Base-by-base conservation (phyloP, 768 basidiomycete species). In the Candolleomyces efflorescens region DNA sequence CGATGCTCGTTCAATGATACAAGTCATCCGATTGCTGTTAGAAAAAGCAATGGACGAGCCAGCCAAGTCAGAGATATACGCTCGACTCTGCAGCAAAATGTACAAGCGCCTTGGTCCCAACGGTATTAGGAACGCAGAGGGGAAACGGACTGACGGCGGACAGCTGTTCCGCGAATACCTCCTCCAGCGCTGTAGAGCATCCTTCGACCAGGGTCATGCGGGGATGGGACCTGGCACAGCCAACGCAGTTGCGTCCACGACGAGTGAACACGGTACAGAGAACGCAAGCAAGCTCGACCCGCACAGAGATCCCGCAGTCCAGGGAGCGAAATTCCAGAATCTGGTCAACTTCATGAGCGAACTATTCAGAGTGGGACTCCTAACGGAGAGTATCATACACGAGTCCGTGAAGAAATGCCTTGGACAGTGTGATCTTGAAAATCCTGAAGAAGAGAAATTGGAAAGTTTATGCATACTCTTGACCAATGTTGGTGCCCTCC, bases 11-110 rank as follows among this genome's bases (percentile, higher is more conserved):
- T 9, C 38, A 9, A 9, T 39, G 17, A 9, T 93, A 60, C 89
- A 91, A 63, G 93, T 95, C 68, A 94, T 94, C 71, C 82, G 86
- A 60, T 84, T 94, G 54, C 87, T 94, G 44, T 94, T 94, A 71
- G 92, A 94, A 69, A 94, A 92, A 78, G 92, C 92, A 18, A 94
- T 89, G 20, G 92, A 94, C 69, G 92, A 94, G 70, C 89, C 89
- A 43, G 82, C 84, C 10, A 92, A 89, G 86, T 92, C 90, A 3
- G 86, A 89, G 75, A 94, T 94, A 90, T 94, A 96, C 67, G 93
- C 93, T n/a, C 84, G 88, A 24, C 76, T 96, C 46, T 95, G 93
- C 66, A 78, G 90, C 61, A 89, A 90, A 78, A 86, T 94, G 82
- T 89, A 92, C 86, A 89, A 91, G 71, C 82, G 81, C 65, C 87